Evolutionary conservation across 495 filamentous ascomycete genomes (phyloP).

Genomic region (Terfezia claveryi): DNA sequence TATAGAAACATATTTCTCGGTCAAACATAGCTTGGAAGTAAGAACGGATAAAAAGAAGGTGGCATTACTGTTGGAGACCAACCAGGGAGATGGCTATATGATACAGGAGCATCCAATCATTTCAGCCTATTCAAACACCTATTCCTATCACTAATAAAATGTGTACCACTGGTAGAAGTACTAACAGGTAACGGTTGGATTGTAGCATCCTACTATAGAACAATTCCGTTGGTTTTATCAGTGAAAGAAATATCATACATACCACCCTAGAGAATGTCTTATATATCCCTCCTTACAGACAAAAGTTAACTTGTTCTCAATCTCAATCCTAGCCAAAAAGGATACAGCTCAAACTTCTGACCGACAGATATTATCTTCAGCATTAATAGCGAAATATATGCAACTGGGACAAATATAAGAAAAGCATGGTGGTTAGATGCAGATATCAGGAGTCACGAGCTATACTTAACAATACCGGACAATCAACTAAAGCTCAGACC

Average conservation of each 20-base stretch:
- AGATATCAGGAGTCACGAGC: not conserved
- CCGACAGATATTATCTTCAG: not conserved
- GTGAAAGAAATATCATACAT: not conserved
- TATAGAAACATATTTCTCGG: no score
- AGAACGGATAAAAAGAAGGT: not conserved
- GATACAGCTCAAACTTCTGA: not conserved
- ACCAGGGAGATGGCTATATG: not conserved
- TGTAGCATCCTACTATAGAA: not conserved
- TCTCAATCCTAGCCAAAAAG: not conserved
- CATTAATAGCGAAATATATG: not conserved
- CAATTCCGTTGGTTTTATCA: not conserved
- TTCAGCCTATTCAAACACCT: not conserved
- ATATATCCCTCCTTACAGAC: not conserved
- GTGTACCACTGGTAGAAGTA: not conserved
- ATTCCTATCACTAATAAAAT: not conserved
- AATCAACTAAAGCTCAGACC: not conserved
- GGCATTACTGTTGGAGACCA: not conserved
- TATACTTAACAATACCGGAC: not conserved
- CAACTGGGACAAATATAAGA: not conserved
- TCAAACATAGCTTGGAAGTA: no score
- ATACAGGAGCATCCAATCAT: not conserved
- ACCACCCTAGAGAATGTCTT: not conserved
- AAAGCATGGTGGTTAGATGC: not conserved
- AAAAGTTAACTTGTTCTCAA: not conserved
- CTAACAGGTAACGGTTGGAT: not conserved